A percentile compares a stretch with the other conserved stretches of the same genome.
phyloP scores from a whole-genome alignment of 257 asterid species.

The Solanum verrucosum region DNA sequence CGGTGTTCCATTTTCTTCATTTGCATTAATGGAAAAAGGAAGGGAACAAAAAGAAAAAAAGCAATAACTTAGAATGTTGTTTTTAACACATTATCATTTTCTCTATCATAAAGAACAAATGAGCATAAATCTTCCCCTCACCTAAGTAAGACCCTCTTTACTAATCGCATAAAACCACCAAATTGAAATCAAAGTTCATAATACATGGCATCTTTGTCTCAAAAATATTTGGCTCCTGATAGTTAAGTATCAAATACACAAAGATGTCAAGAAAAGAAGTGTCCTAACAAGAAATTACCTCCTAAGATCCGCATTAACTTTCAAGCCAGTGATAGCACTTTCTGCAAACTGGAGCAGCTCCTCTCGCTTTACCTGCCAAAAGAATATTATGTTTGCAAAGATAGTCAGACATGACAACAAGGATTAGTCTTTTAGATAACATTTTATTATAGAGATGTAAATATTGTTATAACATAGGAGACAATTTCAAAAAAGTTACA shows the following conservation, averaged over 20 bases:
- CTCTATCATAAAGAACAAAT: background rate
- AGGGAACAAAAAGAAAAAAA: background rate
- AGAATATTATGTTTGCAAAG: background rate
- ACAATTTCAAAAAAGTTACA: background rate
- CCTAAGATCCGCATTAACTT: slow-evolving; percentile 68
- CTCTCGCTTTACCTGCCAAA: slow-evolving; percentile 80
- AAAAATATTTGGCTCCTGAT: slow-evolving; percentile 2
- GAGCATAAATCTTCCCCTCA: background rate
- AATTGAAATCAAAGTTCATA: background rate
- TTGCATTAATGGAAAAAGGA: background rate
- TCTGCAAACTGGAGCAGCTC: slow-evolving; percentile 95
- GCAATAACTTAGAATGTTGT: background rate
- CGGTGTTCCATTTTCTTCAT: background rate
- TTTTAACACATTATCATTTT: background rate
- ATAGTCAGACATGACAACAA: background rate
- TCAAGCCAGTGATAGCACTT: slow-evolving; percentile 93
- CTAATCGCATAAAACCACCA: background rate
- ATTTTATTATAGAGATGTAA: background rate
- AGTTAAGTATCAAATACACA: background rate
- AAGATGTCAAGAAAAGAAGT: background rate
- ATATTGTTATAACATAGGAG: background rate
- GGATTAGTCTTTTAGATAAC: background rate
- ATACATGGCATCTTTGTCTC: background rate
- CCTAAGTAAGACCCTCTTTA: background rate
- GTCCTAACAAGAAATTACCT: slow-evolving; percentile 34